Evolutionary conservation across 1,284 basidiomycete genomes (phyloP).

Genomic region (Phellinidium pouzarii): DNA sequence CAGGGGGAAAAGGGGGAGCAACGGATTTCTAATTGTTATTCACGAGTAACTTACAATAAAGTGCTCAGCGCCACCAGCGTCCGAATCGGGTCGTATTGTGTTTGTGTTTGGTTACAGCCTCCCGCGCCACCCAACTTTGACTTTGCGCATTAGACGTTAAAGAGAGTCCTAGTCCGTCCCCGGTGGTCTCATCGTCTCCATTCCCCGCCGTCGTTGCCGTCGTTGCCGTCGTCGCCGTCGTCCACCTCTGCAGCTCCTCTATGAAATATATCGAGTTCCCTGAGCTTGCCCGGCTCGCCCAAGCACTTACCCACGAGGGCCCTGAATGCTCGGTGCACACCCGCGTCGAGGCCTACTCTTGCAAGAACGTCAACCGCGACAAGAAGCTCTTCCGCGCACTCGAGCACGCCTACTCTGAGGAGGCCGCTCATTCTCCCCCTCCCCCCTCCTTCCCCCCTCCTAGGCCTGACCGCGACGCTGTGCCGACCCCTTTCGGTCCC

Average conservation of each 20-base stretch:
- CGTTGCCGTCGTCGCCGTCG: neutral
- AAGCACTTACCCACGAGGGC: constrained; percentile 79
- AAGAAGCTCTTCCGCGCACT: constrained; percentile 93
- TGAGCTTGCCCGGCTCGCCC: constrained; percentile 71
- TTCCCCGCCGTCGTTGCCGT: neutral
- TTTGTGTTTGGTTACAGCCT: neutral
- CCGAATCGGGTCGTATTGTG: neutral
- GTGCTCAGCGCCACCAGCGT: neutral
- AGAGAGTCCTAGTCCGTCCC: neutral
- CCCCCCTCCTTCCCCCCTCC: constrained; percentile 67
- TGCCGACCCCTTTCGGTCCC: constrained; percentile 73
- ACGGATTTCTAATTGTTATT: too few relatives aligned
- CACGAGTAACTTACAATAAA: too few relatives aligned
- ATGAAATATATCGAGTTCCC: constrained; percentile 94
- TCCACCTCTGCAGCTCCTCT: neutral
- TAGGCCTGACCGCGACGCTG: constrained; percentile 55
- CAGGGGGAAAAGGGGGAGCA: too few relatives aligned
- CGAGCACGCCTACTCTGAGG: constrained; percentile 80
- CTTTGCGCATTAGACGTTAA: neutral
- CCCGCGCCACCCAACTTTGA: neutral
- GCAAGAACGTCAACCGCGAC: constrained; percentile 96
- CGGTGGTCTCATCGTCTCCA: neutral
- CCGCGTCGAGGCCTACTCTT: constrained; percentile 94
- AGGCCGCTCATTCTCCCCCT: constrained; percentile 63
- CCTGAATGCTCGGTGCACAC: constrained; percentile 90